Base-by-base conservation (phyloP, 306 rosid species). In the Carpinus fangiana region DNA sequence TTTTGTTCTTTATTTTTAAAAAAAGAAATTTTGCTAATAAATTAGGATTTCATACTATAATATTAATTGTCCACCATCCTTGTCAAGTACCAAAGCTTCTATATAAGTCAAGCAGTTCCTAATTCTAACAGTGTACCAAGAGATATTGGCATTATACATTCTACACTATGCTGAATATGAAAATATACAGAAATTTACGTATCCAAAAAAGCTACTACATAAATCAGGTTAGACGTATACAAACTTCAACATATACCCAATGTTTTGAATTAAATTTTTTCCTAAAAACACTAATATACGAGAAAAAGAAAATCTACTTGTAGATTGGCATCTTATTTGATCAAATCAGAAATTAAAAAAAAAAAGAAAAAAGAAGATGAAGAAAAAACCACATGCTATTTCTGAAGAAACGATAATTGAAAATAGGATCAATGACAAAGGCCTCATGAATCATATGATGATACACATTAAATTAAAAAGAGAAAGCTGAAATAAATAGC, bases 401-500 rank as follows among this genome's bases (percentile, higher is more conserved):
- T 34, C 20, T 0, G 18, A 2, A 23, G 38, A 13, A 48, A 57
- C 36, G 68, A 56, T 20, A 26, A 65, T 26, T 34, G 12, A 14
- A 70, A 36, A 45, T 12, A 36, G 2, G 52, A 57, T 17, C 70
- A 34, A 61, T 47, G 21, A 8, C 17, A 13, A 20, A 52, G 66
- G 59, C 7, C 7, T 2, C 7, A 21, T 48, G 50, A 41, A 5
- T 38, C 43, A 38, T 38, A 38, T 38, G 5, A 12, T 28, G 68
- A 54, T 67, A 13, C 38, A 34, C 12, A 64, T 14, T 21, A 28
- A 36, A 16, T 10, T 8, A 34, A 67, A 64, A 55, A 48, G 53
- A 48, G 65, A 43, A 69, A 31, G 64, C 70, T 21, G 13, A 47
- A 66, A n/a, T 57, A 28, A 7, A 66, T 23, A 73, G 68, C 68